Evolutionary conservation across 139 green algal genomes (phyloP), one percentile per base, ranked within the genome.

Genomic region (Haematococcus lacustris): DNA sequence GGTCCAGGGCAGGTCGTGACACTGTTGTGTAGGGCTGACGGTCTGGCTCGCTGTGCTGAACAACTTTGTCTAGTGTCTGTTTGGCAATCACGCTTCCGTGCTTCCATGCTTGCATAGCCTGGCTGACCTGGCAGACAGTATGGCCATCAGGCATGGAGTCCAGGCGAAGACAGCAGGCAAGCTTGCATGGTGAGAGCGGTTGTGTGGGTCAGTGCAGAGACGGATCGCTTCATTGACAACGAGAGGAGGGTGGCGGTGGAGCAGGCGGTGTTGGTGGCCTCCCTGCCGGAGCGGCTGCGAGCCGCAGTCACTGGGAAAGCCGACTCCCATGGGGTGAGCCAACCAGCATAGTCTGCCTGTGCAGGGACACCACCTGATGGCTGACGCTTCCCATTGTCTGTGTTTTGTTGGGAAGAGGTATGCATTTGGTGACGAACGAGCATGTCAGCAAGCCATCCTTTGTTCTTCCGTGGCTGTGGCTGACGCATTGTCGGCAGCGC

Each of bases 171-270:
- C 13, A 21, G 13, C 13, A 57, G 13, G 47, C 13, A 21, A 13
- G 21, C 21, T 13, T 21, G 13, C 47, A 28, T 57, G 47, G 13
- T 57, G 47, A 13, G 47, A 21, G 13, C 47, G 13, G 47, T 57
- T 21, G n/a, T 35, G 23, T 60, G 73, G 73, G 57, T 74, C 74
- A 57, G 71, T 84, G 37, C 74, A 84, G 79, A 84, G 74, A 84
- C 74, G 0, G 79, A 84, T 63, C 65, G 50, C 38, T 84, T 73
- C 57, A 51, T 84, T 0, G 79, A 84, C 79, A 84, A 84, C 60
- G 60, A 76, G 47, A 67, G 74, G 40, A 62, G 40, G 53, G 69
- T 84, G 6, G 33, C 39, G 1, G 79, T 71, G 38, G 76, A 84
- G 50, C 60, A 66, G 34, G 61, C 50, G 26, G 38, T 64, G 74